Evolutionary conservation across 192 early-diverging fungal genomes (phyloP), one percentile per base, ranked within the genome.

Genomic region (Backusella psychrophila): DNA sequence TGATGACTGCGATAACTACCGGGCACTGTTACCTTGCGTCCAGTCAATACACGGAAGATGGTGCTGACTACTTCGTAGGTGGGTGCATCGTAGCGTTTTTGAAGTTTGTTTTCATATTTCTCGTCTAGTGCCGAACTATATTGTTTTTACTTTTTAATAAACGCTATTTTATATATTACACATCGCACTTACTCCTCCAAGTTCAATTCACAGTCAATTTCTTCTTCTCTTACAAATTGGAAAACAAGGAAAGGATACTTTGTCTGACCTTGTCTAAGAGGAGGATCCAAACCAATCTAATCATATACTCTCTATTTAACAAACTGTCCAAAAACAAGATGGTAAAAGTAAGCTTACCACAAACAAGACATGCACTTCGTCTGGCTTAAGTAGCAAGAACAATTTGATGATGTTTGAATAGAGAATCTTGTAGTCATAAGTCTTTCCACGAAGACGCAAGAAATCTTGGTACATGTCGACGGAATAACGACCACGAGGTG

Each of bases 401-500:
- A 99, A 74, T 68, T 91, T 89, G 77, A 90, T 90, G 34, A 99
- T 91, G 69, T 88, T 93, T 38, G 86, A 90, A 86, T 96, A 98
- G 52, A 91, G 85, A 74, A 99, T 93, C 85, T 97, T 96, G 90
- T 98, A 99, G 81, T 99, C 98, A 89, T 98, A 96, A 1, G 97
- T 94, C 82, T 97, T 98, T 75, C 98, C 98, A 39, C 96, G 96
- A 53, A 99, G 88, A 52, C 98, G 95, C 78, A 99, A 84, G 76
- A 96, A 97, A 33, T 88, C 85, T 38, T 91, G 89, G 82, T 94
- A 94, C 90, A 99, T 92, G 80, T 98, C 96, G 74, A 99, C 92
- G 71, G 94, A 91, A 88, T 96, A 99, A 68, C 97, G 94, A 42
- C 96, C 96, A 91, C 93, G 96, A 73, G 98, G 98, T 0, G 95